Base-by-base conservation (phyloP, 2,329 filamentous ascomycete species). In the Myriosclerotinia scirpicola region DNA sequence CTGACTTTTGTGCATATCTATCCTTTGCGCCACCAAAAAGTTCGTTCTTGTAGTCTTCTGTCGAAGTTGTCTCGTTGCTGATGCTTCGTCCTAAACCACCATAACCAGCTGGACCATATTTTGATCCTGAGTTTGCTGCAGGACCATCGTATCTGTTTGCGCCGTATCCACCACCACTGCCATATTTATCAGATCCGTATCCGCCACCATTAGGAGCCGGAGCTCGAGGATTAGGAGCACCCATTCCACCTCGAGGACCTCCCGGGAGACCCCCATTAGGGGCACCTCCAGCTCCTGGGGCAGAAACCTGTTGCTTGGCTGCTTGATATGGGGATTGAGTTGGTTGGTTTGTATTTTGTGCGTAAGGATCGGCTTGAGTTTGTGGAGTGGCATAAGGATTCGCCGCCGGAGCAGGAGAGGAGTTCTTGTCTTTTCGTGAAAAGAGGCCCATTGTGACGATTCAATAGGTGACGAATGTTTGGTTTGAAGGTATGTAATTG, bases 31-130 rank as follows among this genome's bases (percentile, higher is more conserved):
- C 76, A 22, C 75, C 75, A 53, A 92, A 91, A 5, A 92, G 81
- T 38, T 84, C 86, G 74, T 89, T 85, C 52, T 88, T 82, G 69
- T 87, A 83, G 67, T 78, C 78, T 65, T 87, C 84, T n/a, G 75
- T 77, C 2, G 71, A 73, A 40, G 73, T 71, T 6, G 80, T 79
- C 61, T 79, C 78, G 60, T 75, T 77, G 68, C 79, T 80, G 59
- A 80, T 79, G 42, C 76, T 76, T 59, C 79, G 79, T 55, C 84
- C 85, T 66, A 89, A 78, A 8, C 85, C 85, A 46, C 87, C 87
- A 69, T 89, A 89, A 38, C 86, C 86, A 56, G 85, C 84, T 14
- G 83, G 81, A 15, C 84, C 83, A 67, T 76, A 76, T 72, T 79
- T 77, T 67, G 78, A 74, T 50, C 75, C 75, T 40, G 76, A 70